Conservation (phyloP, 768 basidiomycete genomes). For the Lactarius trivialis region DNA sequence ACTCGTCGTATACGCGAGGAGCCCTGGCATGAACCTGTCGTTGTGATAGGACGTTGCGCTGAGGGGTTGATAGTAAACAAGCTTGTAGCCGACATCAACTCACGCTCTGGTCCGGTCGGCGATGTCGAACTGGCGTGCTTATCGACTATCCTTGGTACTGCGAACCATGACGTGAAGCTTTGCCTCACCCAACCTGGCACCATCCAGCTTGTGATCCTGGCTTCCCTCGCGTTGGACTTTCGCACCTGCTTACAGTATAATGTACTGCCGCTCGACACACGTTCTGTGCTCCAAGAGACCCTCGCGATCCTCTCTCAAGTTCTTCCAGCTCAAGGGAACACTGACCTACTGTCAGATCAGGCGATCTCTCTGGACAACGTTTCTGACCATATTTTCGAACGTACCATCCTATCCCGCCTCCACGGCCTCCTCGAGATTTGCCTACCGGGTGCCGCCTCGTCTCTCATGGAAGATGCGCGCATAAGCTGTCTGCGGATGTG, state of each 20-base stretch:
- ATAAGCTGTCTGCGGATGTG: not conserved
- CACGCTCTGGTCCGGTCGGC: no score
- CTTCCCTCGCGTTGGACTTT: not conserved
- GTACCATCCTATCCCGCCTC: not conserved
- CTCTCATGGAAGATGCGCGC: not conserved
- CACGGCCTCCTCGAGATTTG: not conserved
- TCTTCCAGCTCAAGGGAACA: not conserved
- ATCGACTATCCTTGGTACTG: not conserved
- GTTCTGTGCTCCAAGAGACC: not conserved
- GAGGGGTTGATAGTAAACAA: not conserved
- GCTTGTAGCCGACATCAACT: not conserved
- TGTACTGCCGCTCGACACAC: not conserved
- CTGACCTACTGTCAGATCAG: not conserved
- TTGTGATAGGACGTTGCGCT: not conserved
- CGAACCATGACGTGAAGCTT: not conserved
- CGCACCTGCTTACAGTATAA: not conserved
- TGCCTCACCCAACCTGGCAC: not conserved
- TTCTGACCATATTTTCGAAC: not conserved
- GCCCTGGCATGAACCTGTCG: not conserved
- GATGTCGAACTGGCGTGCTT: not conserved
- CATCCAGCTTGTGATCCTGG: not conserved
- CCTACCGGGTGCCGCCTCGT: not conserved
- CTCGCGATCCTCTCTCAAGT: not conserved
- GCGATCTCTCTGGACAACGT: not conserved
- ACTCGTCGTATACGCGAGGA: not conserved